Evolutionary conservation across 2,329 filamentous ascomycete genomes (phyloP).

Genomic region (Ceratocystis ficicola): DNA sequence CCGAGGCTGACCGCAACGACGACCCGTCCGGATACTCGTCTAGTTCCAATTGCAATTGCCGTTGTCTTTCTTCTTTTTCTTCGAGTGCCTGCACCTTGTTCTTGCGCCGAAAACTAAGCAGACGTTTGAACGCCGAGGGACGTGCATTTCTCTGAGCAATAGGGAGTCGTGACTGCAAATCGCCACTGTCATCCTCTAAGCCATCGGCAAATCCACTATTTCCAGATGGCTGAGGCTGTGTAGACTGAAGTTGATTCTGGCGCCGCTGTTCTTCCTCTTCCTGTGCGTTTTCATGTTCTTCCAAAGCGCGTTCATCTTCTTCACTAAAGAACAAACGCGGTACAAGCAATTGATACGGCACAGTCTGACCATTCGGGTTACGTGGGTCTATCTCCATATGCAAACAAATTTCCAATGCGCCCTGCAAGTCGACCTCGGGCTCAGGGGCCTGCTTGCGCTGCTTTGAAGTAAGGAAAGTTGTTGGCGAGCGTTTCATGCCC

Average conservation of each 20-base stretch:
- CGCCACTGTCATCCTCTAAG: not conserved
- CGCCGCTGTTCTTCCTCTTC: conserved; percentile 18
- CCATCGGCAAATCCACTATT: not conserved
- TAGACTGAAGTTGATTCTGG: conserved; percentile 24
- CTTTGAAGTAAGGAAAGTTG: conserved; percentile 48
- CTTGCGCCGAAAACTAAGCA: conserved; percentile 16
- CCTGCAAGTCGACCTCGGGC: conserved; percentile 61
- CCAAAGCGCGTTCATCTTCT: conserved; percentile 29
- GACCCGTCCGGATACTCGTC: not conserved
- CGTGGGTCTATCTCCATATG: conserved; percentile 80
- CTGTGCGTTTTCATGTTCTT: conserved; percentile 22
- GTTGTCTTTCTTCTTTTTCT: not conserved
- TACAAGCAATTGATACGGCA: conserved; percentile 74
- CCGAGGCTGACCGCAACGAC: conserved; percentile 8
- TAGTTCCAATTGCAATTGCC: not conserved
- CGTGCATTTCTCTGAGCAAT: not conserved
- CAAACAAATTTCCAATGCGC: conserved; percentile 72
- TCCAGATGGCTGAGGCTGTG: not conserved
- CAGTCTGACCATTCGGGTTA: conserved; percentile 78
- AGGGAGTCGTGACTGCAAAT: conserved; percentile 3
- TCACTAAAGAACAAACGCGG: conserved; percentile 57
- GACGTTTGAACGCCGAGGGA: conserved; percentile 12
- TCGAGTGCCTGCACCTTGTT: not conserved
- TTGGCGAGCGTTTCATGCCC: conserved; percentile 57
- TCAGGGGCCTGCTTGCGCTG: conserved; percentile 41